These are phyloP conservation scores for Eucalyptus coolabah DNA, from an alignment of 345 rosid species.

Conservation along the genomic window DNA sequence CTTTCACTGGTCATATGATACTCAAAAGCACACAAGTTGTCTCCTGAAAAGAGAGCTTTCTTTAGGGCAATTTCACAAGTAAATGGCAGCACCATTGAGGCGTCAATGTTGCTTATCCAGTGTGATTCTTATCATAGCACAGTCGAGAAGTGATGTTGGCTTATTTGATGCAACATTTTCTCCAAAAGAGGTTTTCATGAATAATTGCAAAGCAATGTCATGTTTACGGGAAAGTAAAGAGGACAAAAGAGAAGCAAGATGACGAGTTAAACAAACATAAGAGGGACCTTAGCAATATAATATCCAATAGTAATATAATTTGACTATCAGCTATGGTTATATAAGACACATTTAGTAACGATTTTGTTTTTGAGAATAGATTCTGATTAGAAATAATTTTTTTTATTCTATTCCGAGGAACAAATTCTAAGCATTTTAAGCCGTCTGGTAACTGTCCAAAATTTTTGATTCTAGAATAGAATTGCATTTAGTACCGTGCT, in stretches of 20 bases:
- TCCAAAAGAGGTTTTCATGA: background rate
- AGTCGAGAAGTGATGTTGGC: background rate
- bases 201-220: background rate
- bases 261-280: too few relatives aligned
- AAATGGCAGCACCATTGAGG: background rate
- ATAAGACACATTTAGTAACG: fast-evolving
- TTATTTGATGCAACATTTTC: background rate
- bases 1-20: background rate
- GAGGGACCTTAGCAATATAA: background rate
- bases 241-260: background rate
- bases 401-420: fast-evolving
- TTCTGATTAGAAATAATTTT: too few relatives aligned
- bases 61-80: background rate
- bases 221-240: background rate
- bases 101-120: background rate
- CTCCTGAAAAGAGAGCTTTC: too few relatives aligned
- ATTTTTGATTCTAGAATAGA: too few relatives aligned
- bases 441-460: too few relatives aligned
- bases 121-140: background rate
- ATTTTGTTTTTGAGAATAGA: fast-evolving
- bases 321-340: too few relatives aligned
- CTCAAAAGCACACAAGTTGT: background rate
- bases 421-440: too few relatives aligned
- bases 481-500: too few relatives aligned
- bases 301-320: background rate